Percentiles rank a stretch among this genome's conserved stretches.
These are phyloP conservation scores for Claviceps sp. DNA, from an alignment of 2,329 filamentous ascomycete genomes.

Conservation along the genomic window DNA sequence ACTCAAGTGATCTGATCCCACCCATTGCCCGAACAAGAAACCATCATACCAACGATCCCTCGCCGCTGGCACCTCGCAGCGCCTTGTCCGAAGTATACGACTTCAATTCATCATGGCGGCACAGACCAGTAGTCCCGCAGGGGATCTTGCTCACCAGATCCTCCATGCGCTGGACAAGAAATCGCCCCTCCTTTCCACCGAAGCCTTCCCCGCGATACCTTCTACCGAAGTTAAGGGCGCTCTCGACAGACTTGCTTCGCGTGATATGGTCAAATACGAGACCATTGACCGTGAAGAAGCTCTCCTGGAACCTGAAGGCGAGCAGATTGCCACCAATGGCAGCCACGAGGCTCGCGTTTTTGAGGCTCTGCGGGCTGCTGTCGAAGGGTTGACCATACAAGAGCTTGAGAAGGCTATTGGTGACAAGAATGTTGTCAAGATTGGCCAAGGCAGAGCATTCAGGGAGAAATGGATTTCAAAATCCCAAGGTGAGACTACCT, in stretches of 20 bases:
- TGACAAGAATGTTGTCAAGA: conserved; percentile 59
- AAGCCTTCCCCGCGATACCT: conserved; percentile 53
- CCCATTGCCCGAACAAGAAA: not conserved
- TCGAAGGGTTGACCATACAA: conserved; percentile 70
- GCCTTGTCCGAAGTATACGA: not conserved
- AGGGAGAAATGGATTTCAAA: conserved; percentile 61
- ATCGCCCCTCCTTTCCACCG: conserved; percentile 52
- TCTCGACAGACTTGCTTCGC: conserved; percentile 70
- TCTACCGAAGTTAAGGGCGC: conserved; percentile 69
- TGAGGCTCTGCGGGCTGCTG: conserved; percentile 53
- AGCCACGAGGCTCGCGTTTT: conserved; percentile 77
- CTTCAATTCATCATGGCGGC: conserved; percentile 25
- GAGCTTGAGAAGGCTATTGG: conserved; percentile 59
- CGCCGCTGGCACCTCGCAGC: not conserved
- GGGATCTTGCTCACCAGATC: conserved; percentile 51
- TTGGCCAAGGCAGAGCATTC: conserved; percentile 93
- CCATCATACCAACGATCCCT: not conserved
- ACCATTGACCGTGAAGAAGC: conserved; percentile 69
- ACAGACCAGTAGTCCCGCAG: conserved; percentile 21
- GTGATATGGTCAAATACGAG: conserved; percentile 79
- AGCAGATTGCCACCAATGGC: conserved; percentile 58
- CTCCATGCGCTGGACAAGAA: conserved; percentile 51
- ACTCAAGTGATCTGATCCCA: conserved; percentile 1
- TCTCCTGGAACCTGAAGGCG: conserved; percentile 59
- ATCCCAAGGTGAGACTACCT: conserved; percentile 34